Base-by-base conservation (phyloP, 1,284 basidiomycete genomes). In the Sporisorium scitamineum region DNA sequence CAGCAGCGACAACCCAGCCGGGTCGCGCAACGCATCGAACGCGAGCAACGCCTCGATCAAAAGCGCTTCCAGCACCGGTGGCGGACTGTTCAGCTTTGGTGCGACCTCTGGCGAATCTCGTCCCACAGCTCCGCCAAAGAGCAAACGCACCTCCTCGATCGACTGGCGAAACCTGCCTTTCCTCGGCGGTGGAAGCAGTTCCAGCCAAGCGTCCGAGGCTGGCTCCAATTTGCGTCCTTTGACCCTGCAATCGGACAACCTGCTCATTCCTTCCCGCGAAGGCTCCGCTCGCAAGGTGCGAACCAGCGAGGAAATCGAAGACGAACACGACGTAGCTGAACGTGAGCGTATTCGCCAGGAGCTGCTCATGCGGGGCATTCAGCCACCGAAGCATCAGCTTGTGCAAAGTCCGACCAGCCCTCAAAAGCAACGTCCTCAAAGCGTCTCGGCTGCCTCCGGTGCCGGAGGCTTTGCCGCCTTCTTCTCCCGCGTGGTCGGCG, bases 141-240 rank as follows among this genome's bases (percentile, higher is more conserved):
- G 68, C 58, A 76, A 65, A 26, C 53, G 73, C 16, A 61, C 63
- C 11, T 61, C 63, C 1, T 76, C 73, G 44, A 76, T 79, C 54
- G 77, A 79, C 32, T 79, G 77, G 77, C 63, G 77, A 11, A 70
- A 65, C 41, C 34, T 79, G 37, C 66, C 69, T 7, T 76, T 79
- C 67, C 68, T 72, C 34, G 77, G 73, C 18, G 72, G 73, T 14
- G 72, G 76, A 5, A 41, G 61, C 42, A 63, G 44, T 50, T 34
- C 24, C 31, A 51, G 18, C 53, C 51, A 20, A 20, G 22, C 44
- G 8, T 91, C 90, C 85, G 91, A 91, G 79, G 75, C 89, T 0
- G 90, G 90, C 50, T 69, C 83, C 44, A 18, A 88, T 73, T 86
- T 93, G 64, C 91, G 91, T 14, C 92, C 91, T 9, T 86, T 93